Evolutionary conservation across 257 asterid genomes (phyloP), one percentile per base, ranked within the genome.

Genomic region (Cinchona pubescens): DNA sequence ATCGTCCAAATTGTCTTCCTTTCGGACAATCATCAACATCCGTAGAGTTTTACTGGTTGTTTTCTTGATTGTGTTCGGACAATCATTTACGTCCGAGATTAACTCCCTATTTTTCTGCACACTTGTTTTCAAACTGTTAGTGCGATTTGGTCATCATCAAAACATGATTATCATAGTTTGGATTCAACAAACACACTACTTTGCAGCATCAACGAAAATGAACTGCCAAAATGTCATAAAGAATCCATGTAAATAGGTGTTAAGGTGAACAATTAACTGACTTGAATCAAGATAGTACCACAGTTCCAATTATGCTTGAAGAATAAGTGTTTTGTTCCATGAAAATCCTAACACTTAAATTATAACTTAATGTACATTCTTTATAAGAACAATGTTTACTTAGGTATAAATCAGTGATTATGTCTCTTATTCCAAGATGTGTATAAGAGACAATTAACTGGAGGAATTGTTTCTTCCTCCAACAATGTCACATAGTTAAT

Each of bases 151-250:
- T n/a, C n/a, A n/a, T n/a, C n/a, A n/a, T n/a, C n/a, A n/a, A n/a
- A n/a, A n/a, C n/a, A n/a, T n/a, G n/a, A n/a, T n/a, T n/a, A n/a
- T n/a, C n/a, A n/a, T n/a, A n/a, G n/a, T n/a, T n/a, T n/a, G n/a
- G n/a, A n/a, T n/a, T n/a, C n/a, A n/a, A n/a, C n/a, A n/a, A 14
- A 89, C 88, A 74, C 95, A 92, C 82, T 92, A 86, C 85, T 87
- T 92, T 51, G 97, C 89, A 60, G 98, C 97, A 71, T 95, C 96
- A 69, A 84, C 79, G 83, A 89, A 90, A 74, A 94, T 92, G 87
- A 94, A 94, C 97, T 94, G 90, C 88, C 87, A 75, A 81, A 75
- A 34, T 15, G 43, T 46, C 59, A 15, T 46, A 70, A 60, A 74
- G 42, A 66, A 62, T 56, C 10, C 60, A 53, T 32, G 46, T 71